Evolutionary conservation across 176 grass and related monocot species (phyloP).

Genomic region (Carex scoparia): DNA sequence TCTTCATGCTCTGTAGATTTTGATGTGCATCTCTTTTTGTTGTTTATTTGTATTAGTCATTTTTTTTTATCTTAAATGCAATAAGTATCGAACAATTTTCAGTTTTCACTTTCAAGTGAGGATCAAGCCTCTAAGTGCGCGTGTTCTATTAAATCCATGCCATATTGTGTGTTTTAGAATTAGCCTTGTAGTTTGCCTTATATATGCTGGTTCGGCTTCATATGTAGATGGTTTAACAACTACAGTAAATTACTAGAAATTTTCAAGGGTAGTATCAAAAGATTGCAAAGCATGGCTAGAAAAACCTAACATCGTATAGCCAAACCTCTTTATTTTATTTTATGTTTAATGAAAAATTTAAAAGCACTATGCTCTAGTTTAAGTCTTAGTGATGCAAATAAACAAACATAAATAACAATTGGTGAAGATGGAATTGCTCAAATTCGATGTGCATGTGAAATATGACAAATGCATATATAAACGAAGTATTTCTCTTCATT

Average conservation of each 20-base stretch:
- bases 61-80: constrained; percentile 22
- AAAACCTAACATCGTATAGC: too few relatives aligned
- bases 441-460: too few relatives aligned
- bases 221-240: not conserved
- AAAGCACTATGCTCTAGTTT: not conserved
- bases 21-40: not conserved
- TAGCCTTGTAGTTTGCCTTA: not conserved
- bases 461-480: not conserved
- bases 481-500: not conserved
- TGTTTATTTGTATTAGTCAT: constrained; percentile 7
- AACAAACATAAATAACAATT: not conserved
- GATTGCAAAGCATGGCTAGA: too few relatives aligned
- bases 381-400: not conserved
- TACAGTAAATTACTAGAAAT: not conserved
- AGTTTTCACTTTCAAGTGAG: not conserved
- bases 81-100: not conserved
- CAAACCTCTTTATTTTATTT: too few relatives aligned
- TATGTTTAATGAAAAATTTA: too few relatives aligned
- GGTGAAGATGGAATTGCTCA: too few relatives aligned
- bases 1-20: constrained; percentile 35
- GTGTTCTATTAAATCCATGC: not conserved
- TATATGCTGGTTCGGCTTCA: not conserved
- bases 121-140: not conserved
- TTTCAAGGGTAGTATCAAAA: too few relatives aligned
- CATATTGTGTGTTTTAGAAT: not conserved